Evolutionary conservation across 768 basidiomycete species (phyloP), one percentile per base, ranked within the genome.

Genomic region (Leccinum disarticulatum): DNA sequence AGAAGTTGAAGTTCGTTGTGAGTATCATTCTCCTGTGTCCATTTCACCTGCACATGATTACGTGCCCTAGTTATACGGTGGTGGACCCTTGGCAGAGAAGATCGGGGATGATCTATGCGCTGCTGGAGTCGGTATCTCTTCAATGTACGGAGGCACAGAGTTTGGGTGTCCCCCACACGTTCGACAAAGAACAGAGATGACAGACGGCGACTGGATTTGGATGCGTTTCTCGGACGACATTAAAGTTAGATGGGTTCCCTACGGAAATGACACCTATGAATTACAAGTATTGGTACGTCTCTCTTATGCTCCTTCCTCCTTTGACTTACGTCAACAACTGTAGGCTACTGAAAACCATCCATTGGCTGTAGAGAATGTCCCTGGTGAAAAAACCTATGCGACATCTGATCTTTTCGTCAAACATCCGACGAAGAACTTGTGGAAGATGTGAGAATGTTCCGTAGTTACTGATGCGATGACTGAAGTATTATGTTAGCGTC

Each of bases 371-470:
- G 55, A 70, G 33, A 81, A 81, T 61, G 56, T 77, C 6, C 63
- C 73, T 3, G 80, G 77, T 5, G 57, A 63, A 6, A 60, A 78
- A 41, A 58, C 56, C 2, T 66, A 78, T 54, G 77, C 76, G 0
- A 81, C 77, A 1, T 74, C 75, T 0, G 82, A 81, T 68, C 52
- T 83, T 3, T 79, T 77, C 60, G 58, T 75, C 10, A 73, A 67
- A 22, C 82, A 83, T 62, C 81, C 83, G 0, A 76, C 76, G 2
- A 77, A 74, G 46, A 59, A 73, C 2, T 6, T 78, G 31, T 83
- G 79, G 77, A 79, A 73, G 62, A 73, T 81, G 80, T 80, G 51
- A 51, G 63, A 35, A 1, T 41, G 1, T 19, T 28, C 14, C 7
- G 19, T 25, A 15, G 30, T 49, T 14, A 1, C 1, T 19, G 9